Evolutionary conservation across 345 rosid species (phyloP), one percentile per base, ranked within the genome.

Genomic region (Triadica sebifera): DNA sequence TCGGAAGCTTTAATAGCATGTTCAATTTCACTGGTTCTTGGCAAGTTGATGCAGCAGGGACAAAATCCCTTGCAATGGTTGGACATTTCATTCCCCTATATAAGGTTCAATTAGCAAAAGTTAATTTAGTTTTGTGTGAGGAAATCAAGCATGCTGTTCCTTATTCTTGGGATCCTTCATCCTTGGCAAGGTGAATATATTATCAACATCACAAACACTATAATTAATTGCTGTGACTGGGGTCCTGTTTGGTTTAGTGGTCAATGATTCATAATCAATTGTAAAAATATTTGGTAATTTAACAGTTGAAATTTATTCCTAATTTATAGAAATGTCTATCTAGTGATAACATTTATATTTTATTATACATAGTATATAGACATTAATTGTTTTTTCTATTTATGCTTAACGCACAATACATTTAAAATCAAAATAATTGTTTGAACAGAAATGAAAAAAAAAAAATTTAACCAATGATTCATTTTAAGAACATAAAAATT

Each of bases 131-230:
- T 74, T 77, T 90, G 56, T 78, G 37, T 29, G 89, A 93, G 16
- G 97, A 93, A 78, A 79, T 93, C 73, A 88, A 84, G 74, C 89
- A 56, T 17, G 92, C 96, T 76, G 94, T 93, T 83, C 99, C 98
- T 77, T 84, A 89, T 82, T 83, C 97, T 0, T 95, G 99, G 99
- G 99, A 95, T 85, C 97, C 98, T n/a, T 89, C 98, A 77, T 87
- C 91, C 34, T 82, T 95, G 87, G 98, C 99, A 70, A 91, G 90
- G 98, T 90, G 86, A 75, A 58, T 46, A 68, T 1, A 25, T 75
- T 49, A 13, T 68, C 10, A 29, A 4, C 24, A 63, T 34, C 51
- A 13, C 75, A 55, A 12, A 47, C 24, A 12, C 59, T 17, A 43
- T 19, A 20, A 58, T 58, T 7, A 20, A 45, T 22, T 34, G 4